Conservation (phyloP, 768 basidiomycete genomes). For the Hygrophoropsis aurantiaca region DNA sequence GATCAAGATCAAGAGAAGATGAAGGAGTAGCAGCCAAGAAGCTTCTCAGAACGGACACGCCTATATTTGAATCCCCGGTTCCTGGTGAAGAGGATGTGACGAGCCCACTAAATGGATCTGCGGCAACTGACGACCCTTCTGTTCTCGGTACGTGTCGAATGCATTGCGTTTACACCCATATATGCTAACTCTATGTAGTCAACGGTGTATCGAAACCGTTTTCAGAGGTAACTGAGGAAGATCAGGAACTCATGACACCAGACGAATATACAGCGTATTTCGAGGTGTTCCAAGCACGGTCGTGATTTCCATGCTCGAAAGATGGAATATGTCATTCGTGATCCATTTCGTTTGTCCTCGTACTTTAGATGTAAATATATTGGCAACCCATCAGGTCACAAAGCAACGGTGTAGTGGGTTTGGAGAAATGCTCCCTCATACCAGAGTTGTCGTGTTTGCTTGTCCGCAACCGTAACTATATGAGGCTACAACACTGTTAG, state of each 20-base stretch:
- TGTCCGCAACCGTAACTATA: no score
- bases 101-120: neutral
- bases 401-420: no score
- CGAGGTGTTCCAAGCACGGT: constrained; percentile 58
- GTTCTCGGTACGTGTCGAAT: constrained; percentile 56
- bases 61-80: constrained; percentile 25
- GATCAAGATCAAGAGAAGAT: constrained; percentile 67
- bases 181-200: constrained; percentile 45
- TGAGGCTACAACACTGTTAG: no score
- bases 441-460: no score
- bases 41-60: constrained; percentile 41
- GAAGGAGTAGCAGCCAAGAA: constrained; percentile 43
- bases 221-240: constrained; percentile 85
- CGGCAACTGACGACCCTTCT: constrained; percentile 51
- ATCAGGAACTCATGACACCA: constrained; percentile 89
- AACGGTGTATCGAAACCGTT: constrained; percentile 72
- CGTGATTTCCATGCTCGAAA: no score
- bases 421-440: no score
- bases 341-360: no score
- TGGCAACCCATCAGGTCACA: no score
- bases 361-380: no score
- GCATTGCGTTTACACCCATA: neutral
- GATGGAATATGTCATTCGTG: no score
- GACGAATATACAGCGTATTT: constrained; percentile 89
- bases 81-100: constrained; percentile 13